Evolutionary conservation across 2,329 filamentous ascomycete species (phyloP), one percentile per base, ranked within the genome.

Genomic region (Alternaria sp.): DNA sequence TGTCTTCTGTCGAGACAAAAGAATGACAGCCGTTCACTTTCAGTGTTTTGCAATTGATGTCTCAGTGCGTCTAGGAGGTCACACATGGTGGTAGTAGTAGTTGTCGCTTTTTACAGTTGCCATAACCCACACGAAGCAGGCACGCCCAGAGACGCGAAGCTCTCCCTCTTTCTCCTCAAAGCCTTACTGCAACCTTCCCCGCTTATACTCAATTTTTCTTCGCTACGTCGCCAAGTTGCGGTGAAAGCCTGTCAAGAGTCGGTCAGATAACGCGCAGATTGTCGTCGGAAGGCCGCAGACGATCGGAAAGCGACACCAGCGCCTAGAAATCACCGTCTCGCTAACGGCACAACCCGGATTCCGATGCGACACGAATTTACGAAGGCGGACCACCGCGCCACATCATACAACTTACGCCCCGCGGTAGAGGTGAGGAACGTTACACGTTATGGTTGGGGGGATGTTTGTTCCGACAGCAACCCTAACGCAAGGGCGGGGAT

Each of bases 401-500:
- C 54, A 43, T 57, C 54, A 43, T 54, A 54, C 49, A 16, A 53
- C 43, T 24, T 61, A 39, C 43, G 18, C n/a, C 43, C 38, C 26
- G 38, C 11, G 41, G 41, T 42, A 49, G 47, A 24, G 59, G 41
- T 41, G 57, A 12, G 43, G 54, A 36, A 62, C 46, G 59, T 61
- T 47, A 47, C 54, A 56, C 57, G 42, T 24, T 18, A 54, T 56
- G 18, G 49, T 54, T 54, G 57, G 64, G 61, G 43, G 61, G 41
- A 67, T 53, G 61, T 65, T 64, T 67, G 54, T 52, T 62, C 59
- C 48, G 54, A 51, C 57, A 7, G 20, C 20, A 59, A 59, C 51
- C 54, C 60, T 60, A 65, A 62, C 30, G 59, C 54, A 61, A 63
- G 58, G 65, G 61, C 56, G 64, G 59, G 52, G 64, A 67, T 62